Percentiles rank a stretch among this genome's conserved stretches.
Conservation (phyloP, 305 asterid genomes). For the Solanum aculeatissimum region DNA sequence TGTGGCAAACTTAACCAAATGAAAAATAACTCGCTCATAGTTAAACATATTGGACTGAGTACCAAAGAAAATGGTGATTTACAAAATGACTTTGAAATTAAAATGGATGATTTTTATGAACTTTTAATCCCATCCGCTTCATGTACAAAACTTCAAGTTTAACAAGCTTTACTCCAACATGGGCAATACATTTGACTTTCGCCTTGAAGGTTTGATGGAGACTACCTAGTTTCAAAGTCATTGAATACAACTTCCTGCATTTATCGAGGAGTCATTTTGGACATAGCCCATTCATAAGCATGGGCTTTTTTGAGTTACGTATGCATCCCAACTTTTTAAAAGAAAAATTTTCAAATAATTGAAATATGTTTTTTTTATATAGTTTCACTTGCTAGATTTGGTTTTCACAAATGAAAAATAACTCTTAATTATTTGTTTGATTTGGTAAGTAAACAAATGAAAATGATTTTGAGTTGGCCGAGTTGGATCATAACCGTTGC, state of each 20-base stretch:
- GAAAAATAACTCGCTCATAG: background rate
- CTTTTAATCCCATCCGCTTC: background rate
- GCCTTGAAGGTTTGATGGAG: too few relatives aligned
- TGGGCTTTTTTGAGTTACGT: background rate
- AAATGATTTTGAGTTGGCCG: background rate
- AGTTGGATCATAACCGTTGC: background rate
- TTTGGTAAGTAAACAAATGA: background rate
- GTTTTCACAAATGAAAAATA: background rate
- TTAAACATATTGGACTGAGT: too few relatives aligned
- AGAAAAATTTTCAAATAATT: background rate
- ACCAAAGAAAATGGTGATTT: too few relatives aligned
- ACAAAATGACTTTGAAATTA: background rate
- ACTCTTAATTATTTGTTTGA: background rate
- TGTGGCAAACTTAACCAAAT: background rate
- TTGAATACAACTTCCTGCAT: too few relatives aligned
- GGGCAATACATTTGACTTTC: too few relatives aligned
- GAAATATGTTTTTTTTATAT: too few relatives aligned
- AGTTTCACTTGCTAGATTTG: background rate
- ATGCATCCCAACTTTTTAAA: background rate
- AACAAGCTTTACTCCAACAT: too few relatives aligned
- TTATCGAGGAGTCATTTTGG: too few relatives aligned
- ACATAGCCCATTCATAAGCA: background rate
- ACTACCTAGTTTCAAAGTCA: too few relatives aligned
- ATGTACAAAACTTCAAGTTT: too few relatives aligned
- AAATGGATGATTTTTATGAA: too few relatives aligned